Evolutionary conservation across 768 basidiomycete species (phyloP), one percentile per base, ranked within the genome.

Genomic region (Piloderma croceum): DNA sequence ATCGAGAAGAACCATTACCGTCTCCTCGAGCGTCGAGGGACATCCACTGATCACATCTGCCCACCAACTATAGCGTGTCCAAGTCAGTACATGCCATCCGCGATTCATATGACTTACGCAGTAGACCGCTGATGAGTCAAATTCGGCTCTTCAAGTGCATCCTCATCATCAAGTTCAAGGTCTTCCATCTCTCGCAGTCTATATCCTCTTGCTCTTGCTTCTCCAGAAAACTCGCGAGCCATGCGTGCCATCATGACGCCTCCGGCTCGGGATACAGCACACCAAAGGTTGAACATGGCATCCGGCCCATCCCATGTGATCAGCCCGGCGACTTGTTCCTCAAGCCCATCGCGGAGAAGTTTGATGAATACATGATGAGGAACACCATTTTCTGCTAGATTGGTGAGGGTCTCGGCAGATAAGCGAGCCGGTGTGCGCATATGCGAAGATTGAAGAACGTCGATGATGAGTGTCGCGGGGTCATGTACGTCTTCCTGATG

Each of bases 311-410:
- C 64, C 76, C 76, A 79, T 6, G 61, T 60, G 6, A 71, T 57
- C 6, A 76, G 55, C 0, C 62, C 62, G 9, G 61, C 48, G 9
- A 73, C 59, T 7, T 70, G 42, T 21, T 58, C 58, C 24, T 53
- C 44, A 1, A 75, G 48, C 15, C 59, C 58, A 25, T 58, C 32
- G 43, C 61, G 59, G 24, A 75, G 44, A 2, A 78, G 46, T 1
- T 63, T 37, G 4, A 59, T 35, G 45, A 82, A 77, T 4, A 67
- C 54, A 0, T 32, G 3, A 20, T 56, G 43, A 5, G 70, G 67
- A 3, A 85, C 81, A 0, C 76, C 76, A 48, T 83, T 83, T 41
- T 83, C 80, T 1, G 73, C 66, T 5, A 83, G 62, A 51, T 82
- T 83, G 36, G 81, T 71, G 25, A 83, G 74, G 0, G 69, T 74